Evolutionary conservation across 345 rosid genomes (phyloP), one percentile per base, ranked within the genome.

Genomic region (Eutrema japonicum): DNA sequence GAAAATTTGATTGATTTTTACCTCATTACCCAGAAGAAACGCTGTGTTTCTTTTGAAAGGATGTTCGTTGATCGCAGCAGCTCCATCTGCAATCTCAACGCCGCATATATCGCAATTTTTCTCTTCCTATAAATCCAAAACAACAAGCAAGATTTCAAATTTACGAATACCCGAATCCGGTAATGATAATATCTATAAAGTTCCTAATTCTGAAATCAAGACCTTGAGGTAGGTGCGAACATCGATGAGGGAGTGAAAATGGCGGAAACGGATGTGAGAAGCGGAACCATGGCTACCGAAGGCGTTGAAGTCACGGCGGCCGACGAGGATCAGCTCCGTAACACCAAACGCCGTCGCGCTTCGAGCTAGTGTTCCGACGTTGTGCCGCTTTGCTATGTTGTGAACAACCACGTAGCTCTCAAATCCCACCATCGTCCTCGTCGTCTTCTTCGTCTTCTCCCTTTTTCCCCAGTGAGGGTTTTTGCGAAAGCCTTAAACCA

Each of bases 251-350:
- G 97, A 90, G 78, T 90, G 87, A 64, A 92, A 95, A 73, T 92
- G 99, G 80, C 96, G 92, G 81, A 90, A 90, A 47, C 81, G 84
- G 68, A 88, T 36, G 81, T 90, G 99, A 48, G 96, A 85, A 67
- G 98, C 83, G 57, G 99, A 92, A 30, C 99, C 99, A 62, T 95
- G 99, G 81, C 98, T 90, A 7, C 99, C 99, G 51, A 95, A 92
- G 68, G 96, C 84, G 80, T 95, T 92, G 82, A 95, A 95, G 80
- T 95, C 98, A 11, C 99, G 75, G 59, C 98, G 96, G 47, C 99
- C 99, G 1, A 88, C 91, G 43, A 95, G 86, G 7, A 95, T 90
- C 13, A 95, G 68, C 83, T 95, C 98, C 37, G 85, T 81, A 4
- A 92, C 98, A 42, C 99, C 99, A 53, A 92, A 95, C 0, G 98